These are phyloP conservation scores for Cutaneotrichosporon sp. DNA, from an alignment of 1,284 basidiomycete species.

Conservation along the genomic window DNA sequence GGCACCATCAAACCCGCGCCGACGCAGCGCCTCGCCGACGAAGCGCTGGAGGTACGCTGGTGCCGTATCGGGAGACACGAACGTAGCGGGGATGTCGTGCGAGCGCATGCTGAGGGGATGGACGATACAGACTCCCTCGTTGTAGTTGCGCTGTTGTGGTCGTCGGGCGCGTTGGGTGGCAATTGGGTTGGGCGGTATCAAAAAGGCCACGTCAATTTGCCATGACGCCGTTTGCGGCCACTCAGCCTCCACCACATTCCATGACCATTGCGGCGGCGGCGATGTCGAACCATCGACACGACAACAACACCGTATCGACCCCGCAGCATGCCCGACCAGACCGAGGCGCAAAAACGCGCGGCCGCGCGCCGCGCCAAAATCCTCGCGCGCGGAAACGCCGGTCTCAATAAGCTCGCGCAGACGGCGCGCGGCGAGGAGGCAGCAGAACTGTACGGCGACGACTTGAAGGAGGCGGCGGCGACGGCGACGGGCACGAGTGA, in stretches of 20 bases:
- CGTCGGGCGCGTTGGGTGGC: neutral
- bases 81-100: conserved; percentile 1
- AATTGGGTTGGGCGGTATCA: neutral
- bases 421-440: conserved; percentile 47
- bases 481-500: no score
- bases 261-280: neutral
- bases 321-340: conserved; percentile 30
- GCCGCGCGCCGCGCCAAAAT: conserved; percentile 49
- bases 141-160: no score
- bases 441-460: conserved; percentile 40
- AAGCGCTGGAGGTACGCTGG: conserved; percentile 29
- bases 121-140: neutral
- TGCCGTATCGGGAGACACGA: conserved; percentile 22
- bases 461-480: neutral
- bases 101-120: conserved; percentile 3
- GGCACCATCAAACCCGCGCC: conserved; percentile 36
- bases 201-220: neutral
- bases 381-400: conserved; percentile 45
- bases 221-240: neutral
- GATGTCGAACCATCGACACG: neutral
- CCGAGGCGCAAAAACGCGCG: conserved; percentile 40
- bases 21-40: conserved; percentile 25
- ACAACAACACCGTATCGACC: no score
- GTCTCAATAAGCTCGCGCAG: conserved; percentile 43
- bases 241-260: neutral